Evolutionary conservation across 2,329 filamentous ascomycete species (phyloP).

Genomic region (Colletotrichum horii): DNA sequence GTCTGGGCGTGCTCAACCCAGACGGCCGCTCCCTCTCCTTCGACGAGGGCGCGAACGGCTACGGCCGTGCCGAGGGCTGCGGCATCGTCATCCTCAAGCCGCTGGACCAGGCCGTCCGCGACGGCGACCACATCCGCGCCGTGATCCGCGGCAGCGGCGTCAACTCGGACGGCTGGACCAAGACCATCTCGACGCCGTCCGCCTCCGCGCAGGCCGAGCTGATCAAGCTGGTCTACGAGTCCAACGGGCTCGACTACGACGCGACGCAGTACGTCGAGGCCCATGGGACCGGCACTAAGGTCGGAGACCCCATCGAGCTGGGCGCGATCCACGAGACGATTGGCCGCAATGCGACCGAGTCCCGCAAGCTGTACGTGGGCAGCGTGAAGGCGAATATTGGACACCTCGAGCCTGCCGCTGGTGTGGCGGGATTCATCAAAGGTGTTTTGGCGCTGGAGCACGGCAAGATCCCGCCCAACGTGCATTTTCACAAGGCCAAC

Average conservation of each 20-base stretch:
- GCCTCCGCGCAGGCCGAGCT: conserved; percentile 5
- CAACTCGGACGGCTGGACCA: conserved; percentile 44
- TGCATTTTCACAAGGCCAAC: not conserved
- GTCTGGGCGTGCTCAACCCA: conserved; percentile 35
- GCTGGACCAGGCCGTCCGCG: conserved; percentile 44
- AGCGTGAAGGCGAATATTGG: conserved; percentile 23
- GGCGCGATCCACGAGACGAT: not conserved
- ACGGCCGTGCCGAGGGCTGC: conserved; percentile 6
- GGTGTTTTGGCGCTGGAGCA: not conserved
- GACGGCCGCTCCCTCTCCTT: conserved; percentile 28
- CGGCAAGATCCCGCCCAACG: not conserved
- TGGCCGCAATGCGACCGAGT: not conserved
- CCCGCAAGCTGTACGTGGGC: not conserved
- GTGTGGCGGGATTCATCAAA: not conserved
- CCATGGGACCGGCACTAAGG: conserved; percentile 2
- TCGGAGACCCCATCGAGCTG: not conserved
- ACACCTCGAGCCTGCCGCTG: not conserved
- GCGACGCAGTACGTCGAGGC: conserved; percentile 9
- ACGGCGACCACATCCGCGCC: conserved; percentile 42
- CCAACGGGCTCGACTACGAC: not conserved
- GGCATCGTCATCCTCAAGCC: conserved; percentile 46
- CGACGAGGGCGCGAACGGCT: not conserved
- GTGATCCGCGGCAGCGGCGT: conserved; percentile 37
- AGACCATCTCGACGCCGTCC: conserved; percentile 43
- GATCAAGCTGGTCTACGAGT: conserved; percentile 1